Conservation (phyloP, 169 alveolate genomes). For the Eimeria zaria region DNA sequence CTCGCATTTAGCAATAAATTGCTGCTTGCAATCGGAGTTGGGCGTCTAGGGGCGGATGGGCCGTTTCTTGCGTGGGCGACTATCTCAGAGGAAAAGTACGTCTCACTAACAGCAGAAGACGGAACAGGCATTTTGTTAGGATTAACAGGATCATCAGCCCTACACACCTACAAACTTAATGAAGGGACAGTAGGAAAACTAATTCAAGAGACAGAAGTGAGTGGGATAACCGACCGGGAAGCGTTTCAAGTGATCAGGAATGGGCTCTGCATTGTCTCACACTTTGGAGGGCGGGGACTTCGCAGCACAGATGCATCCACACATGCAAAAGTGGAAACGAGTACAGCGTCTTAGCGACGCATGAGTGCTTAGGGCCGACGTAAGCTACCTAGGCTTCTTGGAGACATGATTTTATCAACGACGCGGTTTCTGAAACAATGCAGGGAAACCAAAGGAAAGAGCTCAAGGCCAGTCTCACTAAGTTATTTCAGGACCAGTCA, state of each 20-base stretch:
- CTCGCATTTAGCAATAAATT: conserved; percentile 38
- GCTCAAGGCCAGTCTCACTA: not conserved
- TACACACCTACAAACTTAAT: conserved; percentile 24
- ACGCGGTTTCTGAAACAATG: not conserved
- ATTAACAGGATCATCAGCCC: conserved; percentile 14
- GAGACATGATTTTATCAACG: not conserved
- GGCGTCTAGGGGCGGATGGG: conserved; percentile 8
- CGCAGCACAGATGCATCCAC: not conserved
- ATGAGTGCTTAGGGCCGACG: not conserved
- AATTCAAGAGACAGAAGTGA: not conserved
- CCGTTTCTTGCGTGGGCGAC: conserved; percentile 62
- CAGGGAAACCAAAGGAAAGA: not conserved
- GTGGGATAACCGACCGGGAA: not conserved
- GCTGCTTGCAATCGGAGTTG: conserved; percentile 46
- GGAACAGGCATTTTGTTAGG: conserved; percentile 44
- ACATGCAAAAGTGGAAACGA: not conserved
- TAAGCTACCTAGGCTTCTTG: not conserved
- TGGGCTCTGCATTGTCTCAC: not conserved
- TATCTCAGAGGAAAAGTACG: conserved; percentile 15
- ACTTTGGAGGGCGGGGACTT: not conserved
- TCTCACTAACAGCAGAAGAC: conserved; percentile 34
- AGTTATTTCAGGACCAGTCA: not conserved
- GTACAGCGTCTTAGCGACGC: not conserved
- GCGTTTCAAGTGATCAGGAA: not conserved
- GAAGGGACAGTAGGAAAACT: conserved; percentile 1